These are phyloP conservation scores for Lindgomyces ingoldianus DNA, from an alignment of 495 filamentous ascomycete species.

Conservation along the genomic window DNA sequence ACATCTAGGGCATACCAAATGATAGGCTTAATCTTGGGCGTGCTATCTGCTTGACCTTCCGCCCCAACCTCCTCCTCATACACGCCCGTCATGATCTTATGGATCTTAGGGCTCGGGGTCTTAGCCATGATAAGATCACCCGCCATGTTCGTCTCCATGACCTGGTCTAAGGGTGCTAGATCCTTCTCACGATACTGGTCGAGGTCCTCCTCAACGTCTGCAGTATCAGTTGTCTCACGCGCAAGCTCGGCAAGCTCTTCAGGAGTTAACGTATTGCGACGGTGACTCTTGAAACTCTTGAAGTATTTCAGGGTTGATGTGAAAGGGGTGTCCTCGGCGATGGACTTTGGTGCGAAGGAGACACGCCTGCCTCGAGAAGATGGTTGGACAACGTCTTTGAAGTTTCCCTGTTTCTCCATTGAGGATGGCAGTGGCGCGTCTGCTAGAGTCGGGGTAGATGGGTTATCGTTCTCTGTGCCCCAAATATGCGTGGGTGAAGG, in stretches of 20 bases:
- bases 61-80: background rate
- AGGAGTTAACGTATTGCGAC: conserved; percentile 21
- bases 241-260: conserved; percentile 26
- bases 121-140: conserved; percentile 10
- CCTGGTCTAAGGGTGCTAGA: conserved; percentile 16
- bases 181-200: conserved; percentile 21
- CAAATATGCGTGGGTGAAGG: background rate
- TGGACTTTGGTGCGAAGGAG: background rate
- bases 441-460: background rate
- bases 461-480: background rate
- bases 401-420: background rate
- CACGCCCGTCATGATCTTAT: background rate
- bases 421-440: background rate
- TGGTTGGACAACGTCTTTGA: background rate
- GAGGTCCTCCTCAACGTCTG: background rate
- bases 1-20: background rate
- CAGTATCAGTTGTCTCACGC: background rate
- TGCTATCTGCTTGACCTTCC: no score
- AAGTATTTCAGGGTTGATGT: conserved; percentile 21
- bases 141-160: background rate
- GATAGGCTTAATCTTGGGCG: background rate
- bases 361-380: conserved; percentile 5
- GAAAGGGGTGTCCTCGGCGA: conserved; percentile 18
- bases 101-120: background rate
- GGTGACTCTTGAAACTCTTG: conserved; percentile 16